Evolutionary conservation across 176 grass and related monocot genomes (phyloP).

Genomic region (Raddia guianensis): DNA sequence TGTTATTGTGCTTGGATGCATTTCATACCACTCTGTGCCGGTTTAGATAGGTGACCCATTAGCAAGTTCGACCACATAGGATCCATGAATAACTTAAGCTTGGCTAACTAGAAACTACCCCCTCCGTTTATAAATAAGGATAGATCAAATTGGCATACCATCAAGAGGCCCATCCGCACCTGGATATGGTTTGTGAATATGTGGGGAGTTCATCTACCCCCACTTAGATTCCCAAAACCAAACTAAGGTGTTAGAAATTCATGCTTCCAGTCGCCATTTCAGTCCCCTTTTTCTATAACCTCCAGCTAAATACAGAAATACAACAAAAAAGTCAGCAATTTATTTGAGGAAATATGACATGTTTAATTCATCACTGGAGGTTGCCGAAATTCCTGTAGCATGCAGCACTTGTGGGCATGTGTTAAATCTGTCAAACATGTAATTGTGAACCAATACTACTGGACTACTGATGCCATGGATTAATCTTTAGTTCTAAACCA

Average conservation of each 20-base stretch:
- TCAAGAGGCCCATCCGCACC: background rate
- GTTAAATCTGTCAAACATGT: background rate
- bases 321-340: background rate
- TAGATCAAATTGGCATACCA: background rate
- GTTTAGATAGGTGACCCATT: background rate
- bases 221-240: background rate
- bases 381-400: background rate
- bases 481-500: background rate
- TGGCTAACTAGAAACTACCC: background rate
- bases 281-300: background rate
- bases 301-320: background rate
- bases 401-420: background rate
- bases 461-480: slow-evolving; percentile 11
- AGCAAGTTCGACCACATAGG: background rate
- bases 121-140: background rate
- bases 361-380: background rate
- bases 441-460: background rate
- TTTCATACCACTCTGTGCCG: background rate
- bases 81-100: background rate
- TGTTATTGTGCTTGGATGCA: background rate
- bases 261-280: background rate
- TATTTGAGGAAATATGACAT: background rate
- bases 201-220: background rate
- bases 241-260: background rate
- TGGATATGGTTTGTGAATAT: background rate